These are phyloP conservation scores for Fusarium austroafricanum DNA, from an alignment of 2,329 filamentous ascomycete genomes.

Conservation along the genomic window DNA sequence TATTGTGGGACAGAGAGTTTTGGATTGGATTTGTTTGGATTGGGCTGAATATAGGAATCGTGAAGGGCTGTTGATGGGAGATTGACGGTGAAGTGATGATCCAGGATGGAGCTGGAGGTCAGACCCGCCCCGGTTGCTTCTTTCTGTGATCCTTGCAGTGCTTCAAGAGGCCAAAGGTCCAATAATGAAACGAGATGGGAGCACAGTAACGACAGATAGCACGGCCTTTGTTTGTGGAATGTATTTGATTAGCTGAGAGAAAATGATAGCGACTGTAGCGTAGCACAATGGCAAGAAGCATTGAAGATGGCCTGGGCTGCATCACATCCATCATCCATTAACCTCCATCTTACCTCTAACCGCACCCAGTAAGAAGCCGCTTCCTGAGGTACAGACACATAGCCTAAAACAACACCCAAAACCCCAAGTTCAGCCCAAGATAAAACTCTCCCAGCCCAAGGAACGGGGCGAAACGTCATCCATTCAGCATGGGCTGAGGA, in stretches of 20 bases:
- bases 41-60: slow-evolving; percentile 22
- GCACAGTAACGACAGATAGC: slow-evolving; percentile 7
- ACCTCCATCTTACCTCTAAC: background rate
- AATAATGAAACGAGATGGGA: slow-evolving; percentile 31
- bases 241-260: slow-evolving; percentile 15
- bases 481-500: slow-evolving; percentile 22
- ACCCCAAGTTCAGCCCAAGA: slow-evolving; percentile 17
- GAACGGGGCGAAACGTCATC: slow-evolving; percentile 35
- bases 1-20: slow-evolving; percentile 27
- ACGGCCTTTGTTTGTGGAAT: slow-evolving; percentile 1
- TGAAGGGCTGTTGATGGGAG: slow-evolving; percentile 23
- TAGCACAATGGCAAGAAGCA: background rate
- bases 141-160: slow-evolving; percentile 12
- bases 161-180: slow-evolving; percentile 21
- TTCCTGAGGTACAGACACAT: slow-evolving; percentile 5
- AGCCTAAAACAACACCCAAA: slow-evolving; percentile 20
- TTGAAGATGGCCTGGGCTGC: background rate
- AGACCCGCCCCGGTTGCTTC: too few relatives aligned
- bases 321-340: background rate
- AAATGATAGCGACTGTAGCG: background rate
- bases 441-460: slow-evolving; percentile 29
- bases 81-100: slow-evolving; percentile 40
- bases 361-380: background rate
- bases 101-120: background rate
- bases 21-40: slow-evolving; percentile 5